Base-by-base conservation (phyloP, 495 filamentous ascomycete genomes). In the Aeminium ludgeri region DNA sequence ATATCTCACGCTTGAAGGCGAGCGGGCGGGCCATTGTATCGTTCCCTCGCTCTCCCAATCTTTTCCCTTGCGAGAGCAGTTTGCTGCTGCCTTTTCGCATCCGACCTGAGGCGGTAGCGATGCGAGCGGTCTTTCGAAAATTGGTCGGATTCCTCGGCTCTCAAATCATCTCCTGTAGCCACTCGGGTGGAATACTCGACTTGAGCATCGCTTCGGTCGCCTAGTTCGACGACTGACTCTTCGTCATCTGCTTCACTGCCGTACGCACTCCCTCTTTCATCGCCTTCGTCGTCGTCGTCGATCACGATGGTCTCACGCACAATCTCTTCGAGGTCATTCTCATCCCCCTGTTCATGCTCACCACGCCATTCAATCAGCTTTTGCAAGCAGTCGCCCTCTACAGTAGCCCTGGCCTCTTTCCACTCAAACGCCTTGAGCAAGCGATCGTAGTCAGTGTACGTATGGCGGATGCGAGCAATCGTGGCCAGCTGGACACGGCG, bases 301-400 rank as follows among this genome's bases (percentile, higher is more conserved):
- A 92, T 80, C 48, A 86, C 71, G 44, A 89, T 78, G 23, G 86
- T 72, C 55, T 87, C 82, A 27, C 77, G 70, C 40, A 89, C 74
- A 41, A 82, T 78, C 53, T 89, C 80, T 48, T 86, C 79, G 7
- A 86, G 66, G 47, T 80, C 75, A 38, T 74, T 72, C 45, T 73
- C 73, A 33, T 78, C 78, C 29, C 73, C 79, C 50, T 86, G 79
- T 54, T 83, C 80, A 11, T 34, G 16, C 50, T 87, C 82, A 35
- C 82, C 83, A 55, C 84, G 76, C 86, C 86, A 93, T 65, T 82
- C 76, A 52, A 82, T 70, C 40, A 93, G 63, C 51, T 77, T 70
- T 40, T 77, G 71, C 20, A 87, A 62, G 36, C 76, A 83, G 11
- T 73, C 59, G 33, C 74, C 67, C 51, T 87, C 79, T 29, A 89